phyloP scores from a whole-genome alignment of 768 basidiomycete genomes.

The Boletus vinaceobasis region DNA sequence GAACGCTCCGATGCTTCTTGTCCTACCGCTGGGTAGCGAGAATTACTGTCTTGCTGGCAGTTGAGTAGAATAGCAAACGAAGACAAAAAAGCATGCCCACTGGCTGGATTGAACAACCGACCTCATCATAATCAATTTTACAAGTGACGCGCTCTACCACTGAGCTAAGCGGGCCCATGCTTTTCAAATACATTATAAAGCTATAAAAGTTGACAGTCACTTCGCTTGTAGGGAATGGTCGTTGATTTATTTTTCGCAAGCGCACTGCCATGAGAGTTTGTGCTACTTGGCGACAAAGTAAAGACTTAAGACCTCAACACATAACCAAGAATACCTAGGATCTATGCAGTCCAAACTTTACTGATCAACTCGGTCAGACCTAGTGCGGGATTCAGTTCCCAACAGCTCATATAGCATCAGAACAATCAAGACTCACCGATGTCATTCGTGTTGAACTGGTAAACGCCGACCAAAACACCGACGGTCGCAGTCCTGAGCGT shows the following conservation, averaged over 20 bases:
- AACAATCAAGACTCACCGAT: slow-evolving; percentile 63
- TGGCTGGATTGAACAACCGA: slow-evolving; percentile 47
- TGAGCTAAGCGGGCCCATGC: slow-evolving; percentile 7
- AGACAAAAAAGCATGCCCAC: slow-evolving; percentile 30
- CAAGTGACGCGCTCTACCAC: slow-evolving; percentile 45
- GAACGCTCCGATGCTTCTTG: neutral
- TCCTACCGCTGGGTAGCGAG: neutral
- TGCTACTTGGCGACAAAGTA: neutral
- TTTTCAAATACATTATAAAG: neutral
- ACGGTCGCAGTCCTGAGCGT: slow-evolving; percentile 70
- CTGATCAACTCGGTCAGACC: slow-evolving; percentile 84
- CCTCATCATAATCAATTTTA: slow-evolving; percentile 35
- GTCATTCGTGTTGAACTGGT: slow-evolving; percentile 98
- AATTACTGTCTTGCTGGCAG: neutral
- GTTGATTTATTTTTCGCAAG: neutral
- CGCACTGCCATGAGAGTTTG: neutral
- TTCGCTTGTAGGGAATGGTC: neutral
- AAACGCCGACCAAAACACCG: slow-evolving; percentile 83
- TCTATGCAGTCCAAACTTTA: slow-evolving; percentile 77
- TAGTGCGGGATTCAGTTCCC: slow-evolving; percentile 27
- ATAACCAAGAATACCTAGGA: neutral
- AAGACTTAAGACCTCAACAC: neutral
- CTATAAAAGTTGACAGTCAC: neutral
- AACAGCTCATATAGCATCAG: neutral
- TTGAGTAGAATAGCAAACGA: too few species aligned